Conservation (phyloP, 352 stramenopile species). For the Globisporangium canariense region DNA sequence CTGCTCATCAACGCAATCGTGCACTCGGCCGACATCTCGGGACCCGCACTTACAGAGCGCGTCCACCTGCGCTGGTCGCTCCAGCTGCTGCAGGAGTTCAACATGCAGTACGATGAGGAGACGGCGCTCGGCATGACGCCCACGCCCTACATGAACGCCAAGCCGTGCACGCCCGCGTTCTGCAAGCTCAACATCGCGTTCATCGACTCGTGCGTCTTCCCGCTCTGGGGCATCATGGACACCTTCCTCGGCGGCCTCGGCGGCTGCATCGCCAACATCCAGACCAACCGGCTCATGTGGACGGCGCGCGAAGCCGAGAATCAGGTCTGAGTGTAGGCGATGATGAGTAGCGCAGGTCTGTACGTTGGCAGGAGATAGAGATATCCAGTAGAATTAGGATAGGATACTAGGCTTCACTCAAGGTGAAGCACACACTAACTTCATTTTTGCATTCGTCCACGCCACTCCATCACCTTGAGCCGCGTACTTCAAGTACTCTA, state of each 20-base stretch:
- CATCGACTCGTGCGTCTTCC: conserved; percentile 81
- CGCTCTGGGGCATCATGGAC: conserved; percentile 72
- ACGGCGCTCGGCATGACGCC: conserved; percentile 52
- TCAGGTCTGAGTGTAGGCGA: conserved; percentile 10
- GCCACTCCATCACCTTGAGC: too few relatives aligned
- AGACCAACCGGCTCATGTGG: conserved; percentile 70
- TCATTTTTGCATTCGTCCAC: too few relatives aligned
- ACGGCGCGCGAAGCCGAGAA: conserved; percentile 18
- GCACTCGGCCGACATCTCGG: conserved; percentile 78
- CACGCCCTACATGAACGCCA: conserved; percentile 78
- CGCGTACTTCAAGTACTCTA: too few relatives aligned
- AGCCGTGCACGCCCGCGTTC: conserved; percentile 54
- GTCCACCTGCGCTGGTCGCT: conserved; percentile 67
- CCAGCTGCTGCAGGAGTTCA: conserved; percentile 76
- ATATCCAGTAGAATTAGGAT: not conserved
- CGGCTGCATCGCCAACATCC: conserved; percentile 57
- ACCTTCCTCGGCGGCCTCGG: conserved; percentile 61
- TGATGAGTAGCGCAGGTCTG: too few relatives aligned
- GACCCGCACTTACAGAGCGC: conserved; percentile 47
- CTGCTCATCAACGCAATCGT: conserved; percentile 75
- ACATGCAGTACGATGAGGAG: conserved; percentile 77
- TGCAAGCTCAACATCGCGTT: conserved; percentile 79
- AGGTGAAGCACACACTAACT: too few relatives aligned
- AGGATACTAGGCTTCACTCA: too few relatives aligned
- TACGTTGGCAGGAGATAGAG: not conserved